A percentile compares a stretch with the other conserved stretches of the same genome.
These are phyloP conservation scores for Panus rudis DNA, from an alignment of 768 basidiomycete species.

Conservation along the genomic window DNA sequence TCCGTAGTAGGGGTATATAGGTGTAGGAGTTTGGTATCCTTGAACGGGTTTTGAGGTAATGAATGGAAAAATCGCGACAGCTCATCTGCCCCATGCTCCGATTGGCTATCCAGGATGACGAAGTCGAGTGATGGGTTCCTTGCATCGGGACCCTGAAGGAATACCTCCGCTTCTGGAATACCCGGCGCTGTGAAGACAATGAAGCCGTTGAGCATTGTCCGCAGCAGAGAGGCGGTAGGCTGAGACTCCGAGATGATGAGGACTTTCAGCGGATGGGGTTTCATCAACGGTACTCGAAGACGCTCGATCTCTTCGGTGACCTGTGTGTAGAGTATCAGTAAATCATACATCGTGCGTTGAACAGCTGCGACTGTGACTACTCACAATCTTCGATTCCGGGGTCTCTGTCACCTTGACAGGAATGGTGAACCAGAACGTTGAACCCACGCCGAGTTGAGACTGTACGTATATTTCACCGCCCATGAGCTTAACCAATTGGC, in stretches of 20 bases:
- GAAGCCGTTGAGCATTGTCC: slow-evolving; percentile 52
- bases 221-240: slow-evolving; percentile 49
- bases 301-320: slow-evolving; percentile 38
- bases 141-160: slow-evolving; percentile 29
- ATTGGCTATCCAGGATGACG: slow-evolving; percentile 61
- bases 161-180: slow-evolving; percentile 38
- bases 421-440: slow-evolving; percentile 69
- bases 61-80: slow-evolving; percentile 44
- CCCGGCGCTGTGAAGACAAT: slow-evolving; percentile 36
- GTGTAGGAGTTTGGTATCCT: slow-evolving; percentile 60
- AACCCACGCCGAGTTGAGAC: slow-evolving; percentile 57
- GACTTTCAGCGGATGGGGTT: slow-evolving; percentile 39
- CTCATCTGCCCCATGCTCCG: slow-evolving; percentile 49
- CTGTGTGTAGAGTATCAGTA: slow-evolving; percentile 24
- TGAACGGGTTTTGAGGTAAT: slow-evolving; percentile 29
- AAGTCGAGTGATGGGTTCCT: slow-evolving; percentile 45
- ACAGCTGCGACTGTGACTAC: slow-evolving; percentile 1
- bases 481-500: slow-evolving; percentile 71
- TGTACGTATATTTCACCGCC: slow-evolving; percentile 66
- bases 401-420: slow-evolving; percentile 53
- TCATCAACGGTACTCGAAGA: slow-evolving; percentile 40
- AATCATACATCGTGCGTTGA: no score
- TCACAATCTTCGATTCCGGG: slow-evolving; percentile 51
- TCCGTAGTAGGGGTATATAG: slow-evolving; percentile 67
- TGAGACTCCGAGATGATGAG: slow-evolving; percentile 54